Evolutionary conservation across 2,329 filamentous ascomycete genomes (phyloP), one percentile per base, ranked within the genome.

Genomic region (Clonostachys rosea): DNA sequence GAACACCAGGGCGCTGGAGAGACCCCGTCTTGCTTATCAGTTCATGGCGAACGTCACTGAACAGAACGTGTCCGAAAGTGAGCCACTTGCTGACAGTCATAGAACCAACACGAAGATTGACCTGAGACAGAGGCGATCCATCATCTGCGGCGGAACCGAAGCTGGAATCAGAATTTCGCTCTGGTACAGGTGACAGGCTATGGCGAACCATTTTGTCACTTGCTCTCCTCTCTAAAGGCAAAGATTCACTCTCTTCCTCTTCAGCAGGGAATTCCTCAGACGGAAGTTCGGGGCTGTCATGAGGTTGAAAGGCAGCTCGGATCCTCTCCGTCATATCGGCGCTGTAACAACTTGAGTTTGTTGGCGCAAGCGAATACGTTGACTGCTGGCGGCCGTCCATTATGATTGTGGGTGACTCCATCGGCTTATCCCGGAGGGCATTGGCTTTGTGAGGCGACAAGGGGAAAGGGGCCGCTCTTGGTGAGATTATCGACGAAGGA

Each of bases 71-170:
- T 2, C 89, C 89, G 61, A 92, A 92, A 0, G 86, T 89, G 20
- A 94, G 78, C 89, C 88, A 94, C 60, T 91, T 91, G 73, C 86
- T 91, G 20, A 91, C 89, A 50, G 89, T 91, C 73, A 94, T 83
- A 3, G 88, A 90, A 5, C 86, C 88, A 14, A 90, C 84, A 3
- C 89, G 78, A 18, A 94, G 76, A 58, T 91, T 90, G 51, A 90
- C 86, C 60, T 86, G 84, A 0, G 83, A 79, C 17, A 86, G 66
- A 2, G 84, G 81, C 3, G 83, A 83, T 49, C 77, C 80, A 52
- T 83, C 78, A 16, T 79, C 74, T 0, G 75, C 76, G 3, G 69
- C 65, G 43, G 64, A 68, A 49, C 73, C 77, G 54, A 72, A 70
- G 46, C 66, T 49, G 10, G 47, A 64, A 39, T 68, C 63, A 2